These are phyloP conservation scores for Agaricus subrufescens DNA, from an alignment of 768 basidiomycete species.

Conservation along the genomic window DNA sequence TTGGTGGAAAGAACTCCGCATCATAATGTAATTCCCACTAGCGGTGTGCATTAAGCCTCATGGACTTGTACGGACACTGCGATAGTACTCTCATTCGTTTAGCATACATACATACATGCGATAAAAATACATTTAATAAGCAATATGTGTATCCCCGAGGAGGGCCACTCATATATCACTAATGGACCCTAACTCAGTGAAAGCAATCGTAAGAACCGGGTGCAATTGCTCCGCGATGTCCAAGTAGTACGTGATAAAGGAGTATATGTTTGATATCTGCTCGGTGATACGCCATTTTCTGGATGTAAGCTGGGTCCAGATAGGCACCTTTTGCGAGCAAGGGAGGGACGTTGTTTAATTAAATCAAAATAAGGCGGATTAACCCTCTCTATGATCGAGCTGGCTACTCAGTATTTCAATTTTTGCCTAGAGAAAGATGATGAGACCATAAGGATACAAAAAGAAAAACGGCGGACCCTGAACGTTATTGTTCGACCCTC, in stretches of 20 bases:
- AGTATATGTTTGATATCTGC: slow-evolving; percentile 44
- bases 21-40: slow-evolving; percentile 23
- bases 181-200: background rate
- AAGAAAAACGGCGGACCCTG: slow-evolving; percentile 39
- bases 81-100: background rate
- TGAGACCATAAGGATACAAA: background rate
- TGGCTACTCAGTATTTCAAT: slow-evolving; percentile 18
- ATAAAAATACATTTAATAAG: too few relatives aligned
- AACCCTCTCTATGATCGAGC: slow-evolving; percentile 11
- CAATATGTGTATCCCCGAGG: too few relatives aligned
- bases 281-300: slow-evolving; percentile 72
- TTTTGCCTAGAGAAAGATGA: slow-evolving; percentile 17
- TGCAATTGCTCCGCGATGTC: background rate
- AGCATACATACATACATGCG: background rate
- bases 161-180: too few relatives aligned
- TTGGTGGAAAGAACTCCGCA: slow-evolving; percentile 57
- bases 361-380: slow-evolving; percentile 7
- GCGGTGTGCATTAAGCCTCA: slow-evolving; percentile 5
- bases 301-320: slow-evolving; percentile 54
- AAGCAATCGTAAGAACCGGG: background rate
- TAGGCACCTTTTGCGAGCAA: slow-evolving; percentile 80
- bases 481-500: slow-evolving; percentile 65
- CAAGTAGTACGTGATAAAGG: background rate
- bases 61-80: background rate
- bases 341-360: slow-evolving; percentile 2